Evolutionary conservation across 352 stramenopile species (phyloP).

Genomic region (Globisporangium abappressorium): DNA sequence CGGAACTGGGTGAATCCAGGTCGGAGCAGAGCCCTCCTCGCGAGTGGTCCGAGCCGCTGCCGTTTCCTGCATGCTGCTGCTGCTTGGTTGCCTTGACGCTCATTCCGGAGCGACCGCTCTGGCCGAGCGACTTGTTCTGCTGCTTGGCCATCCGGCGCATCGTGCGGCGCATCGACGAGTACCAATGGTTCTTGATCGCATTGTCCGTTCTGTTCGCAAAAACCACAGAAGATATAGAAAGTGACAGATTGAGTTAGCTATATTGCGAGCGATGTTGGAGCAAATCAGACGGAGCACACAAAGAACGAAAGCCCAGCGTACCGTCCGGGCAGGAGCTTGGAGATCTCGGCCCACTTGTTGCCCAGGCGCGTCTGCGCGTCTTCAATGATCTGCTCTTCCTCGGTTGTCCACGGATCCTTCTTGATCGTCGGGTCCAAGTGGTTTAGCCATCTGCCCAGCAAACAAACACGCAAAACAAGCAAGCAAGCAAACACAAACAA

Average conservation of each 20-base stretch:
- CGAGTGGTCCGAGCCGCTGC: constrained; percentile 4
- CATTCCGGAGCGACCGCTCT: constrained; percentile 19
- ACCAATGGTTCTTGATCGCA: constrained; percentile 90
- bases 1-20: constrained; percentile 14
- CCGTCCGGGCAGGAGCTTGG: constrained; percentile 93
- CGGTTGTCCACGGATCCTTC: constrained; percentile 82
- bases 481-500: not conserved
- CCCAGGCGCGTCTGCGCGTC: constrained; percentile 88
- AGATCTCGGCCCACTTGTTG: constrained; percentile 99
- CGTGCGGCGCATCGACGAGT: constrained; percentile 89
- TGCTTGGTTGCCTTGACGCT: constrained; percentile 34
- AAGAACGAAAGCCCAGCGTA: constrained; percentile 17
- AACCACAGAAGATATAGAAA: not conserved
- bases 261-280: too few relatives aligned
- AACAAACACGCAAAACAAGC: constrained; percentile 8
- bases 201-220: constrained; percentile 65
- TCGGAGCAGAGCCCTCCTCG: constrained; percentile 5
- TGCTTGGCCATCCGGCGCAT: constrained; percentile 89
- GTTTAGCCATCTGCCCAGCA: constrained; percentile 65
- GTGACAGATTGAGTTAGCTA: too few relatives aligned
- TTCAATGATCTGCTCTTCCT: constrained; percentile 91
- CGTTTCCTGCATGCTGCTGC: constrained; percentile 16
- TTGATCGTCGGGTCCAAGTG: constrained; percentile 86
- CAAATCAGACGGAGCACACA: too few relatives aligned
- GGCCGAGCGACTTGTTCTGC: constrained; percentile 66